These are phyloP conservation scores for Penicillium crustosum DNA, from an alignment of 2,329 filamentous ascomycete genomes.

Conservation along the genomic window DNA sequence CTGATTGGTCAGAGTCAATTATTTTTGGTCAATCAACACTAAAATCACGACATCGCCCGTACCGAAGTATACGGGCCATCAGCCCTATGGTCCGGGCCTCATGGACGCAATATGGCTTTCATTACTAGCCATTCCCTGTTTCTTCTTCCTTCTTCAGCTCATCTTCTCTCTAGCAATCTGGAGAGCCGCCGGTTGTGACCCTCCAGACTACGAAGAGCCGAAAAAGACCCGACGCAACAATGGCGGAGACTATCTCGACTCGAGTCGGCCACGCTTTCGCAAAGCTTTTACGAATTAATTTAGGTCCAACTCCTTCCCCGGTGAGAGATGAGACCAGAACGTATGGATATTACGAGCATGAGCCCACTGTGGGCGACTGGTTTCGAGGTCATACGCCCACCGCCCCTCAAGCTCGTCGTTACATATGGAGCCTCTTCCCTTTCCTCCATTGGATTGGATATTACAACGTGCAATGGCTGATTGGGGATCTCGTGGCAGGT, in stretches of 20 bases:
- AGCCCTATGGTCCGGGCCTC: neutral
- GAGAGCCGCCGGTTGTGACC: neutral
- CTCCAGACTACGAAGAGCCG: neutral
- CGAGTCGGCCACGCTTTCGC: conserved; percentile 10
- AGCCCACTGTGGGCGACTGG: conserved; percentile 72
- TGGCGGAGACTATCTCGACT: conserved; percentile 7
- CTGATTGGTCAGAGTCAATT: conserved; percentile 2
- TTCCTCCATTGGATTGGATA: conserved; percentile 78
- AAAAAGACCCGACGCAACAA: conserved; percentile 2
- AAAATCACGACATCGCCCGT: conserved; percentile 8
- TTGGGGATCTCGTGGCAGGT: conserved; percentile 78
- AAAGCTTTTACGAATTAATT: conserved; percentile 1
- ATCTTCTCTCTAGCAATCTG: conserved; percentile 3
- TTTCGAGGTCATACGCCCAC: conserved; percentile 62
- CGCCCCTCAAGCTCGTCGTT: conserved; percentile 53
- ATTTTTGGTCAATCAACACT: neutral
- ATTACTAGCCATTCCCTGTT: neutral
- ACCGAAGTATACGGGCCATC: neutral
- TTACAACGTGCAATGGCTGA: conserved; percentile 84
- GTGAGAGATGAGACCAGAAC: conserved; percentile 20
- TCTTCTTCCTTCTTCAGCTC: conserved; percentile 5
- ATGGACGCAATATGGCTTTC: neutral
- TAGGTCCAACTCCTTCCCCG: neutral
- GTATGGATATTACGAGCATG: conserved; percentile 67
- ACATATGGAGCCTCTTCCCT: conserved; percentile 72